These are phyloP conservation scores for Teunomyces kruisii DNA, from an alignment of 805 yeast species.

Conservation along the genomic window DNA sequence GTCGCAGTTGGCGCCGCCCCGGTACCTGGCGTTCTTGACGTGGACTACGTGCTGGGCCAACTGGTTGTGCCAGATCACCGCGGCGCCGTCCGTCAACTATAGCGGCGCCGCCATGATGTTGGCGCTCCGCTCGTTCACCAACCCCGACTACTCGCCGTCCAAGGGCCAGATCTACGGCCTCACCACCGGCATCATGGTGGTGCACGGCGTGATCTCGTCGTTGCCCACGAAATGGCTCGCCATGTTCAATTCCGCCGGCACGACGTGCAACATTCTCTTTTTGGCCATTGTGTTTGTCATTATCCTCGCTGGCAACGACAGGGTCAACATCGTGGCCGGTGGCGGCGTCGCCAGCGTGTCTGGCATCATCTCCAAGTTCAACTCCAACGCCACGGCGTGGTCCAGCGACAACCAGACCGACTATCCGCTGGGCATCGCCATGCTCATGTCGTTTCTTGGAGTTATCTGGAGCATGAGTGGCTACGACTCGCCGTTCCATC, in stretches of 20 bases:
- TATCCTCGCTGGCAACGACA: conserved; percentile 53
- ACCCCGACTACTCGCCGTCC: conserved; percentile 40
- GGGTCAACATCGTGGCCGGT: conserved; percentile 32
- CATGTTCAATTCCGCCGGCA: conserved; percentile 48
- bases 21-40: conserved; percentile 51
- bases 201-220: conserved; percentile 49
- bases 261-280: conserved; percentile 49
- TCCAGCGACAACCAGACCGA: conserved; percentile 55
- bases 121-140: conserved; percentile 45
- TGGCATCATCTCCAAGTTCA: conserved; percentile 46
- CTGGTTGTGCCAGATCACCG: conserved; percentile 64
- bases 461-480: conserved; percentile 75
- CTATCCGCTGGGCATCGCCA: conserved; percentile 61
- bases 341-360: conserved; percentile 33
- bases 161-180: conserved; percentile 53
- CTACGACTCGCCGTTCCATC: conserved; percentile 72
- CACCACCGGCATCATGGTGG: conserved; percentile 50
- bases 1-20: conserved; percentile 58
- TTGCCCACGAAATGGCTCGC: conserved; percentile 58
- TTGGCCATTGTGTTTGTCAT: conserved; percentile 53
- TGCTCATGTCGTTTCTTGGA: conserved; percentile 58
- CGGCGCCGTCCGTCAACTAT: conserved; percentile 60
- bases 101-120: conserved; percentile 57
- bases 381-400: conserved; percentile 53
- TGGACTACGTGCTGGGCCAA: conserved; percentile 67